Conservation (phyloP, 192 early-diverging fungal genomes). For the Linnemannia exigua region DNA sequence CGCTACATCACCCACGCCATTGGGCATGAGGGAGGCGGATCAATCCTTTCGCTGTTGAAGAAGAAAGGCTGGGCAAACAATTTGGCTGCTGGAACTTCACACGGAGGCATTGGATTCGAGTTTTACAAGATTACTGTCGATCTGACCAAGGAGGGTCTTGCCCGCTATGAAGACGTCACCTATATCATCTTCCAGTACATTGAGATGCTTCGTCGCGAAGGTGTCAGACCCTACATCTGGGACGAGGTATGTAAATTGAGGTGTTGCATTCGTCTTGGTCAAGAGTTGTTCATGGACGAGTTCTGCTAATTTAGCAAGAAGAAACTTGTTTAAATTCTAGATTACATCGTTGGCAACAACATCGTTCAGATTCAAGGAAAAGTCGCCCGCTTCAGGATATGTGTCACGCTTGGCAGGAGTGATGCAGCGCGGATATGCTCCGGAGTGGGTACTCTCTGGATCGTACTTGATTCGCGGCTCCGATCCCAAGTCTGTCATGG, state of each 20-base stretch:
- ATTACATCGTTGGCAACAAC: conserved; percentile 61
- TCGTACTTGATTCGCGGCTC: conserved; percentile 73
- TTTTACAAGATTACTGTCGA: conserved; percentile 89
- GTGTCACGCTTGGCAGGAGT: conserved; percentile 77
- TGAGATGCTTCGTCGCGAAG: conserved; percentile 79
- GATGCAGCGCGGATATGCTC: conserved; percentile 85
- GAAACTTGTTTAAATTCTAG: conserved; percentile 20
- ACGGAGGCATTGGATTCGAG: conserved; percentile 78
- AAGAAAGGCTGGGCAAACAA: conserved; percentile 92
- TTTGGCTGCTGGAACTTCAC: conserved; percentile 74
- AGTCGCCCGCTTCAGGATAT: conserved; percentile 75
- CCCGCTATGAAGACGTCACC: conserved; percentile 85
- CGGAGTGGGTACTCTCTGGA: conserved; percentile 77
- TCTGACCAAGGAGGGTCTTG: conserved; percentile 87
- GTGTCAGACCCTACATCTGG: conserved; percentile 85
- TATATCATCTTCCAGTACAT: conserved; percentile 91
- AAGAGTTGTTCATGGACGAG: not conserved
- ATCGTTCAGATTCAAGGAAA: conserved; percentile 84
- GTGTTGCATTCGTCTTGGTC: conserved; percentile 57
- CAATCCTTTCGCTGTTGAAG: conserved; percentile 88
- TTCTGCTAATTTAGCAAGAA: not conserved
- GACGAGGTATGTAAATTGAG: conserved; percentile 72
- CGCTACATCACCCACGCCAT: conserved; percentile 90
- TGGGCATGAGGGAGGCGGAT: conserved; percentile 93
- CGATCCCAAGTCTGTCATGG: conserved; percentile 74